These are phyloP conservation scores for Spencermartinsiella europaea DNA, from an alignment of 805 yeast species.

Conservation along the genomic window DNA sequence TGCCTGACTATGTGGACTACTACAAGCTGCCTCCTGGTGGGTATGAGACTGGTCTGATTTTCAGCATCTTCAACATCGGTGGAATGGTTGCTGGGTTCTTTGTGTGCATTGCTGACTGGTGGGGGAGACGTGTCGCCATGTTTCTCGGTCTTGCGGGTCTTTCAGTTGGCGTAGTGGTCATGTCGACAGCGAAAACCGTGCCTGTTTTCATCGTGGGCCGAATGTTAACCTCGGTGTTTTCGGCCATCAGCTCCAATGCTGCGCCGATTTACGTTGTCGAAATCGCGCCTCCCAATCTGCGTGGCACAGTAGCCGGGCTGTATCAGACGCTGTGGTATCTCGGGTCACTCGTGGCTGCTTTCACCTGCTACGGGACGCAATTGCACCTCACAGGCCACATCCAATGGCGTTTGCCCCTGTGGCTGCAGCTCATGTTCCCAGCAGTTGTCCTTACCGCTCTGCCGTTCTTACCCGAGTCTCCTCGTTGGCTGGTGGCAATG, in stretches of 20 bases:
- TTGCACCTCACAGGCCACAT: slow-evolving; percentile 2
- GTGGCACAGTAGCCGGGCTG: slow-evolving; percentile 13
- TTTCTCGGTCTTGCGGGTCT: slow-evolving; percentile 15
- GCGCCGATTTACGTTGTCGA: slow-evolving; percentile 13
- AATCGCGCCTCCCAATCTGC: slow-evolving; percentile 9
- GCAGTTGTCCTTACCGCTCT: slow-evolving; percentile 32
- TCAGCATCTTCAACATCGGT: slow-evolving; percentile 17
- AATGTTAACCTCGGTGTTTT: slow-evolving; percentile 3
- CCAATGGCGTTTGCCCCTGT: slow-evolving; percentile 9
- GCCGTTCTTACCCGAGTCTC: slow-evolving; percentile 35
- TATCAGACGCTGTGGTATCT: slow-evolving; percentile 12
- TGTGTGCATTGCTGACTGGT: slow-evolving; percentile 10
- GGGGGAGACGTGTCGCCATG: slow-evolving; percentile 15
- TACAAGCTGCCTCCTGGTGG: slow-evolving; percentile 1
- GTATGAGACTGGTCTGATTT: slow-evolving; percentile 14
- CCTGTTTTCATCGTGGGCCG: slow-evolving; percentile 10
- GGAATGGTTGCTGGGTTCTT: slow-evolving; percentile 15
- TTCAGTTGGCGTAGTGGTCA: slow-evolving; percentile 13
- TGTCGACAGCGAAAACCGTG: slow-evolving; percentile 9
- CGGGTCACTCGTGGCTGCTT: slow-evolving; percentile 13
- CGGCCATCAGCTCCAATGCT: slow-evolving; percentile 2
- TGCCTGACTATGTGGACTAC: slow-evolving; percentile 5
- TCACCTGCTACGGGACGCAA: slow-evolving; percentile 8
- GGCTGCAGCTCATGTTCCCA: slow-evolving; percentile 14
- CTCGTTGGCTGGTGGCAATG: slow-evolving; percentile 42